Conservation (phyloP, 2,329 filamentous ascomycete species). For the Xylaria sp. region DNA sequence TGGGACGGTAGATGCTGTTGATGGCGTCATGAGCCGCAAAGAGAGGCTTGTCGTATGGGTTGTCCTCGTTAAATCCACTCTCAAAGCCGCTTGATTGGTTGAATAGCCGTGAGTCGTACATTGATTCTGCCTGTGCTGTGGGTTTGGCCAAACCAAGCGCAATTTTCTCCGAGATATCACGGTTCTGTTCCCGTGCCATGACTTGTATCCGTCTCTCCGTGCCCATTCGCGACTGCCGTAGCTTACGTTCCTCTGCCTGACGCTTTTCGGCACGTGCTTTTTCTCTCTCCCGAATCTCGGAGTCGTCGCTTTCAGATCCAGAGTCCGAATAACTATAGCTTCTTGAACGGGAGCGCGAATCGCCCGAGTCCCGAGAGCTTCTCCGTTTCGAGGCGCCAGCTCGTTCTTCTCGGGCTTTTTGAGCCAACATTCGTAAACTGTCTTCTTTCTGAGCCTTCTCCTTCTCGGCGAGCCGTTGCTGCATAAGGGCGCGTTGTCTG, state of each 20-base stretch:
- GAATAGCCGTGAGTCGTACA: slow-evolving; percentile 97
- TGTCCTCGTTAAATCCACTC: slow-evolving; percentile 95
- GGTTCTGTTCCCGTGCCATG: slow-evolving; percentile 93
- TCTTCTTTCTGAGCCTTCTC: slow-evolving; percentile 96
- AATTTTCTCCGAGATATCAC: slow-evolving; percentile 97
- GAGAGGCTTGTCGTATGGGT: slow-evolving; percentile 95
- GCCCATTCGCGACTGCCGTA: slow-evolving; percentile 95
- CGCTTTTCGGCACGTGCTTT: slow-evolving; percentile 79
- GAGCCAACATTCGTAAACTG: slow-evolving; percentile 84
- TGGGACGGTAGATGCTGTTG: slow-evolving; percentile 90
- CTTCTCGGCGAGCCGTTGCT: slow-evolving; percentile 94
- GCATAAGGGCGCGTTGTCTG: slow-evolving; percentile 90
- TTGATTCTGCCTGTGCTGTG: slow-evolving; percentile 88
- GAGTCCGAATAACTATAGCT: slow-evolving; percentile 66
- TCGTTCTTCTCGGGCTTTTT: slow-evolving; percentile 89
- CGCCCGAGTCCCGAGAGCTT: slow-evolving; percentile 54
- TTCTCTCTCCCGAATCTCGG: slow-evolving; percentile 79
- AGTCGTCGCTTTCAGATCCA: slow-evolving; percentile 69
- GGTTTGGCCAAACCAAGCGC: slow-evolving; percentile 94
- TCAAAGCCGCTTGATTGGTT: slow-evolving; percentile 94
- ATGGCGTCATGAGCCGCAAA: slow-evolving; percentile 97
- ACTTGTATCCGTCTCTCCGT: slow-evolving; percentile 90
- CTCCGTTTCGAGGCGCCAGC: slow-evolving; percentile 62
- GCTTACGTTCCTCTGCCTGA: slow-evolving; percentile 85
- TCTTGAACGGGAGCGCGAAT: slow-evolving; percentile 57